Evolutionary conservation across 169 alveolate species (phyloP).

Genomic region (Besnoitia besnoiti): DNA sequence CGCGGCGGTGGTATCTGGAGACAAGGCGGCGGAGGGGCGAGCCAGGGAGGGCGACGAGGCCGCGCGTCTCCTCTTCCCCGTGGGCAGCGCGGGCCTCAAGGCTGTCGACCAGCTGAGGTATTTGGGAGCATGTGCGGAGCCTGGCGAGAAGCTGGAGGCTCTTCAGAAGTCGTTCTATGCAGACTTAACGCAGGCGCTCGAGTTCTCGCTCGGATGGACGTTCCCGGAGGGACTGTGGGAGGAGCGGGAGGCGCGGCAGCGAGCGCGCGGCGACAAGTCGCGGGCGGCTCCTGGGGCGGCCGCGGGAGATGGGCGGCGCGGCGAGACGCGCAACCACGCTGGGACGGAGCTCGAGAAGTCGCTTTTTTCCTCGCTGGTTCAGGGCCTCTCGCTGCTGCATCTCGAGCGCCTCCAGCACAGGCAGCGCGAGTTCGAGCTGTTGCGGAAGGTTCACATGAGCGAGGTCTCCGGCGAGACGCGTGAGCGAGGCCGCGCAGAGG

Average conservation of each 20-base stretch:
- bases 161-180: neutral
- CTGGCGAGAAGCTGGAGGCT: slow-evolving; percentile 14
- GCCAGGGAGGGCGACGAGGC: neutral
- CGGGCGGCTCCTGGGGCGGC: neutral
- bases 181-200: neutral
- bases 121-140: neutral
- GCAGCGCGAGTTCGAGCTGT: slow-evolving; percentile 38
- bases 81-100: neutral
- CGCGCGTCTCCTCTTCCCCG: neutral
- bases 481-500: too few relatives aligned
- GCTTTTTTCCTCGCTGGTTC: neutral
- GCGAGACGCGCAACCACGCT: neutral
- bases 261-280: neutral
- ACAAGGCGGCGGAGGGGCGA: neutral
- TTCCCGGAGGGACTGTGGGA: neutral
- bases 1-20: neutral
- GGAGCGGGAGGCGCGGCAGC: neutral
- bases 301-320: neutral
- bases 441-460: slow-evolving; percentile 23
- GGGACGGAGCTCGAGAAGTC: neutral
- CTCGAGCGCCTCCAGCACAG: slow-evolving; percentile 41
- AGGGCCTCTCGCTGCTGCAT: neutral
- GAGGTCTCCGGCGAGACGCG: too few relatives aligned
- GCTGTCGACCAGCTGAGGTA: neutral
- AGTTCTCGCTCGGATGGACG: neutral